These are phyloP conservation scores for Salix viminalis DNA, from an alignment of 345 rosid genomes.

Conservation along the genomic window DNA sequence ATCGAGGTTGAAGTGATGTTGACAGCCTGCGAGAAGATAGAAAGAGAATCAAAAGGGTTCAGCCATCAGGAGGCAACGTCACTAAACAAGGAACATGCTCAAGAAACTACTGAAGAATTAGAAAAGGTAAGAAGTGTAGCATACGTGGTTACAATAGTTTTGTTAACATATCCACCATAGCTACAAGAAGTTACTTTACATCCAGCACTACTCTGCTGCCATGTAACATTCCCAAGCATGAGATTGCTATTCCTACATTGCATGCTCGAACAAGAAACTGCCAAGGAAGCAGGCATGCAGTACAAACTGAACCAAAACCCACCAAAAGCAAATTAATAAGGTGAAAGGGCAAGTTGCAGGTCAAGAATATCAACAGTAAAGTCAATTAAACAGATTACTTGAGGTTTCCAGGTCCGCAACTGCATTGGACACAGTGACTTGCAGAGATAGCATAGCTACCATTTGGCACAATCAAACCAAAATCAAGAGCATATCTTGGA, in stretches of 20 bases:
- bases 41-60: background rate
- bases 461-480: slow-evolving; percentile 71
- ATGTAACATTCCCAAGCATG: slow-evolving; percentile 74
- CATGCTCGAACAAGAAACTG: slow-evolving; percentile 96
- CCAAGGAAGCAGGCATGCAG: slow-evolving; percentile 83
- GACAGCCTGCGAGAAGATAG: slow-evolving; percentile 53
- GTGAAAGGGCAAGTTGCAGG: background rate
- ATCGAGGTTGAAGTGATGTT: slow-evolving; percentile 76
- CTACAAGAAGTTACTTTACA: slow-evolving; percentile 79
- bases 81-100: background rate
- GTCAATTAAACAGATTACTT: slow-evolving; percentile 43
- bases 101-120: background rate
- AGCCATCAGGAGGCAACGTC: background rate
- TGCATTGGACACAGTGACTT: slow-evolving; percentile 96
- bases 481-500: slow-evolving; percentile 71
- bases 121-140: slow-evolving; percentile 13
- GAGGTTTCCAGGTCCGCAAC: slow-evolving; percentile 76
- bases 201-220: slow-evolving; percentile 74
- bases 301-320: slow-evolving; percentile 51
- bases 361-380: background rate
- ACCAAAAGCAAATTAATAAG: slow-evolving; percentile 11
- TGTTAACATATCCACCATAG: slow-evolving; percentile 73
- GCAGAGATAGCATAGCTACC: slow-evolving; percentile 91
- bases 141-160: slow-evolving; percentile 70
- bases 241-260: slow-evolving; percentile 77